Base-by-base conservation (phyloP, 257 asterid species). In the Craterostigma plantagineum region DNA sequence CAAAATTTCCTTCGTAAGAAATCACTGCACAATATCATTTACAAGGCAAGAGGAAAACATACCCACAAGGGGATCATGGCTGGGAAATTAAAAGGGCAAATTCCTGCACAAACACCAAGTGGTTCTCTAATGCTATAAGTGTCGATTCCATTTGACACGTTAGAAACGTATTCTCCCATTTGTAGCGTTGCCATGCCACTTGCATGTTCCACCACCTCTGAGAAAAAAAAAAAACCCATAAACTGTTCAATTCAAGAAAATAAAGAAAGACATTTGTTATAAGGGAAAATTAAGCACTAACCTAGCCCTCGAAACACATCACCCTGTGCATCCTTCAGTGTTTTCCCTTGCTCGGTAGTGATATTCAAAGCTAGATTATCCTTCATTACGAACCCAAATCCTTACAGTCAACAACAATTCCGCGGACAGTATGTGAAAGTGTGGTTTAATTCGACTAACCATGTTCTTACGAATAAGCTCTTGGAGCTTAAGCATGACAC, bases 51-150 rank as follows among this genome's bases (percentile, higher is more conserved):
- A 45, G 35, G 54, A 51, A 18, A 45, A 53, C 73, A 61, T 72
- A 87, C 95, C 98, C 98, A 87, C 57, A 87, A 67, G 16, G 98
- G 95, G 68, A 87, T 87, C 98, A 87, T 87, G 49, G 98, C 98
- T 16, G 98, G 98, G 72, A 87, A 87, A 63, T 87, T 87, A 62
- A 87, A 87, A 36, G 98, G 95, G 71, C 95, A 87, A 53, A 87
- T 87, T 49, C 98, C 98, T 45, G 98, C 92, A 69, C 98, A 90
- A 63, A 90, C 95, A 59, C 98, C 98, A 48, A 90, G 81, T 30
- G 95, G 93, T 61, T 90, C 98, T 64, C 94, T 79, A 46, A 79
- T 42, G 71, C 98, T 79, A 63, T 74, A 90, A 49, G 93, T 87
- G 58, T 87, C 95, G 6, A 83, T 75, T 55, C 98, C 98, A 55